Evolutionary conservation across 306 rosid genomes (phyloP).

Genomic region (Quercus mongolica): DNA sequence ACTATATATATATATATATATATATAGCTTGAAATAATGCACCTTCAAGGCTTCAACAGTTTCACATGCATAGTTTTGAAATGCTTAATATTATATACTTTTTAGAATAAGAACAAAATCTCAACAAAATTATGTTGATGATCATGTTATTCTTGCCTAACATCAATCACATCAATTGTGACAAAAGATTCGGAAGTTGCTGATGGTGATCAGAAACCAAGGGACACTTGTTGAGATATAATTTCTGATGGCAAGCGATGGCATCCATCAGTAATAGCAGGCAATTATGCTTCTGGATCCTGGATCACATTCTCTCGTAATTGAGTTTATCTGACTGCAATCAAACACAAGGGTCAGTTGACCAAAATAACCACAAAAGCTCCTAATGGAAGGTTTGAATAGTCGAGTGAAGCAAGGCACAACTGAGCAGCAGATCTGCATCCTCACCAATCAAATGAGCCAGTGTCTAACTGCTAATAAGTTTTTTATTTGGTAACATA

Average conservation of each 20-base stretch:
- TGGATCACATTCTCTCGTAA: slow-evolving; percentile 64
- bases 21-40: too few species aligned
- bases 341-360: background rate
- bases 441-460: too few species aligned
- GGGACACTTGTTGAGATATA: background rate
- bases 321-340: slow-evolving; percentile 92
- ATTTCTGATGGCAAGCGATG: background rate
- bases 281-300: slow-evolving; percentile 14
- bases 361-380: slow-evolving; percentile 5
- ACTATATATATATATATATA: too few species aligned
- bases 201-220: background rate
- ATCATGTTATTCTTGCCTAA: background rate
- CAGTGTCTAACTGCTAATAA: too few species aligned
- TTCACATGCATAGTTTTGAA: too few species aligned
- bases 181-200: background rate
- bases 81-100: background rate
- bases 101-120: background rate
- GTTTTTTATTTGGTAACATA: too few species aligned
- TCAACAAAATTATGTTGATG: background rate
- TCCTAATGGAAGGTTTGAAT: background rate
- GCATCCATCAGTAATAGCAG: background rate
- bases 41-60: too few species aligned
- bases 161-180: background rate
- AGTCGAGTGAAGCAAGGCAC: too few species aligned
- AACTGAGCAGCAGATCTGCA: too few species aligned